Evolutionary conservation across 768 basidiomycete genomes (phyloP).

Genomic region (Saitozyma sp.): DNA sequence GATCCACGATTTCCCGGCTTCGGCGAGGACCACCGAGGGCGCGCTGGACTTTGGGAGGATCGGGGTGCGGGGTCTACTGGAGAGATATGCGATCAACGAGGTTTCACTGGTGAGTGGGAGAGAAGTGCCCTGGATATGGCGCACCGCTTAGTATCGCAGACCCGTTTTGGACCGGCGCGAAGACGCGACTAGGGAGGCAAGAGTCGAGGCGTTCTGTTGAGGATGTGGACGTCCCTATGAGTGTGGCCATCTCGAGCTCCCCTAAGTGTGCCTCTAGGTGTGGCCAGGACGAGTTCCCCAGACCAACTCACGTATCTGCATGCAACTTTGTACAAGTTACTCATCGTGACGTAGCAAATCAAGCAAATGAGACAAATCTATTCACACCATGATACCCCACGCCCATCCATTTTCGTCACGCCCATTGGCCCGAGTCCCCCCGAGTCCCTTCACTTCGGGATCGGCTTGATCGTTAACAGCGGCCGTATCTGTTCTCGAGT

Average conservation of each 20-base stretch:
- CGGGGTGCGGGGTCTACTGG: conserved; percentile 63
- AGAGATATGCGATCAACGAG: conserved; percentile 75
- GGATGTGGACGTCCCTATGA: no score
- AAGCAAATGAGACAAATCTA: no score
- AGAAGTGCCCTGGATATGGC: not conserved
- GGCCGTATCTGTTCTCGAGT: conserved; percentile 9
- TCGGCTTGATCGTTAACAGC: conserved; percentile 16
- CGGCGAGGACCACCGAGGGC: conserved; percentile 51
- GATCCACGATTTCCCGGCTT: conserved; percentile 38
- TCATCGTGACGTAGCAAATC: no score
- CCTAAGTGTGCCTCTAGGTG: no score
- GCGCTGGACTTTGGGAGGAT: conserved; percentile 40
- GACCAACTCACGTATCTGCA: no score
- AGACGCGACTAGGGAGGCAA: conserved; percentile 25
- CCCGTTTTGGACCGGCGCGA: conserved; percentile 39
- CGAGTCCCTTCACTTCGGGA: conserved; percentile 1
- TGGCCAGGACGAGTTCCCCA: no score
- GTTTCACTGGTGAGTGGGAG: conserved; percentile 55
- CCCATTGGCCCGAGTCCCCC: not conserved
- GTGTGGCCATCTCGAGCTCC: no score
- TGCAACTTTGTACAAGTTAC: no score
- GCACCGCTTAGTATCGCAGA: conserved; percentile 17
- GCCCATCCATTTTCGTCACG: not conserved
- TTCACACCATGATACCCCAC: no score
- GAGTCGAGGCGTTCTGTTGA: no score